Evolutionary conservation across 2,329 filamentous ascomycete genomes (phyloP), one percentile per base, ranked within the genome.

Genomic region (Nothophoma quercina): DNA sequence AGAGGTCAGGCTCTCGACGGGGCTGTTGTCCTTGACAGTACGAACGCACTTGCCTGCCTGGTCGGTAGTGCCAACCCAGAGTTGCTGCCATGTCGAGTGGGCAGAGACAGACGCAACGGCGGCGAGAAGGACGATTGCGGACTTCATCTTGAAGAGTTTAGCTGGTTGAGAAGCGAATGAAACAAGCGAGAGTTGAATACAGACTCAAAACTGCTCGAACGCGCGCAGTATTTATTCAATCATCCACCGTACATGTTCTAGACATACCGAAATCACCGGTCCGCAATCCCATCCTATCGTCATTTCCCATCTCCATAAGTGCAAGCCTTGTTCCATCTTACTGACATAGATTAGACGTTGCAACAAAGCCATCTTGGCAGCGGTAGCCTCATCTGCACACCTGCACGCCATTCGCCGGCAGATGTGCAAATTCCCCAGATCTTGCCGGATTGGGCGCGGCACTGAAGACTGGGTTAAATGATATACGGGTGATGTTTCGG

Each of bases 41-140:
- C 71, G 63, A 7, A 65, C 57, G 48, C 71, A 74, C 7, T 58
- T 67, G 6, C 55, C 60, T 3, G 41, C 62, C 50, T 72, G 68
- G 52, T 75, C 71, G 40, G 58, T 59, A 35, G 52, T 63, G 26
- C 71, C 71, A 49, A 74, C 70, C 72, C 72, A 75, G 3, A 75
- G 58, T 26, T 75, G 35, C 45, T 75, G 72, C 69, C 69, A 75
- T 62, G 72, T 75, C 2, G 72, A 69, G 62, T 75, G 72, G 13
- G 71, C 70, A 18, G 70, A 73, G 49, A 68, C 72, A 29, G 66
- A 63, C 5, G 68, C 68, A 43, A 60, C 69, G 10, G 70, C 56
- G 30, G 72, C 71, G 46, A 74, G 64, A 33, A 73, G 43, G 23
- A 71, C 56, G 35, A 70, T 34, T 41, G 62, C 56, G 38, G 68